Evolutionary conservation across 345 rosid genomes (phyloP).

Genomic region (Turnera subulata): DNA sequence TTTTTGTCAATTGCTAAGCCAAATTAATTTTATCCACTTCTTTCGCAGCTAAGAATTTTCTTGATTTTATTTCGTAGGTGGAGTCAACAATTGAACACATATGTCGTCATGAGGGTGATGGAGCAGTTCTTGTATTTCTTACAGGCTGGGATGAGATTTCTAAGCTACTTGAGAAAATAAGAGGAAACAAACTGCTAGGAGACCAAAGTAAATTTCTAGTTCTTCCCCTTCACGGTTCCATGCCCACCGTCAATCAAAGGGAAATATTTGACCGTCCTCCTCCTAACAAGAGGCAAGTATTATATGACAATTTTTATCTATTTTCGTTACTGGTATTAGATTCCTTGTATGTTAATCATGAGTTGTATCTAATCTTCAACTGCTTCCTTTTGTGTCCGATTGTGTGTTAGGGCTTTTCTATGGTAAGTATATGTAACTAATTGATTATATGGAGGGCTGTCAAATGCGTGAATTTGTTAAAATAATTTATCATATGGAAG

Average conservation of each 20-base stretch:
- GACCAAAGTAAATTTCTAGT: constrained; percentile 70
- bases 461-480: no score
- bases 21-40: not conserved
- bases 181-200: constrained; percentile 71
- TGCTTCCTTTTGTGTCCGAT: not conserved
- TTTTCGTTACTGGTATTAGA: not conserved
- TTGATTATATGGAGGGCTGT: no score
- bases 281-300: constrained; percentile 54
- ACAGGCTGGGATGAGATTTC: constrained; percentile 99
- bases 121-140: constrained; percentile 94
- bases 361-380: not conserved
- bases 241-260: constrained; percentile 84
- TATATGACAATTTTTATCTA: constrained; percentile 1
- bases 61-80: constrained; percentile 46
- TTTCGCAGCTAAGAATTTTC: not conserved
- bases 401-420: not conserved
- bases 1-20: not conserved
- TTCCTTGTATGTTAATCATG: not conserved
- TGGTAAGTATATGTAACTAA: no score
- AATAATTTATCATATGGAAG: no score
- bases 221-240: constrained; percentile 90
- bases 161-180: constrained; percentile 69
- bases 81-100: constrained; percentile 72
- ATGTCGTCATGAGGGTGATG: constrained; percentile 72
- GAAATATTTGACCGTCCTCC: constrained; percentile 90